Evolutionary conservation across 139 green algal genomes (phyloP).

Genomic region (Chlorella sp.): DNA sequence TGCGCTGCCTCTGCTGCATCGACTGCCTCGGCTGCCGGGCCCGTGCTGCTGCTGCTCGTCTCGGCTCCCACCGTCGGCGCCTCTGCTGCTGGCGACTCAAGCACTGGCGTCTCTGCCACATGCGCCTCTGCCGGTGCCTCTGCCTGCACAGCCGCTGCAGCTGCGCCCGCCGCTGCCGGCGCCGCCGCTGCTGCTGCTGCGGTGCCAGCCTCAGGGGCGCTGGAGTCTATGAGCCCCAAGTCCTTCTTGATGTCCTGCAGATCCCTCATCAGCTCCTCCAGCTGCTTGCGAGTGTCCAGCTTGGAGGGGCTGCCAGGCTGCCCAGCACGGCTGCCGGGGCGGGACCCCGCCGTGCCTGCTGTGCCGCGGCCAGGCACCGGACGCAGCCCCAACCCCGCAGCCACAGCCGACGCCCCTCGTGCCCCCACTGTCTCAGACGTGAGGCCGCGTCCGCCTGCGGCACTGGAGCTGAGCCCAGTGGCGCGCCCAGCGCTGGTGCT

Average conservation of each 20-base stretch:
- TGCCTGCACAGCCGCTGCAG: not conserved
- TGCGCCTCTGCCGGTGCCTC: not conserved
- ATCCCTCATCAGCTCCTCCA: constrained; percentile 48
- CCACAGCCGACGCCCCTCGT: not conserved
- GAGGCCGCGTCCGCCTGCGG: not conserved
- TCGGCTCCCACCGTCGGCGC: not conserved
- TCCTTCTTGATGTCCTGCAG: constrained; percentile 45
- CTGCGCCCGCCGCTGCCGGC: not conserved
- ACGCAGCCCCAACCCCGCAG: not conserved
- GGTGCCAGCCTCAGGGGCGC: not conserved
- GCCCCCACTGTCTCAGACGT: not conserved
- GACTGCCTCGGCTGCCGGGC: not conserved
- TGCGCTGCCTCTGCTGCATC: not conserved
- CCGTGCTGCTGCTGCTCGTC: not conserved
- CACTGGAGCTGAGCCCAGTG: not conserved
- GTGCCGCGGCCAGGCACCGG: not conserved
- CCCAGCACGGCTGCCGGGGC: not conserved
- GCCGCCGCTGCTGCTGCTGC: not conserved
- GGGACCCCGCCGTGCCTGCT: not conserved
- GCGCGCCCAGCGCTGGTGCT: not conserved
- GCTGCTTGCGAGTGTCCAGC: constrained; percentile 13
- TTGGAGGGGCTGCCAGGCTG: constrained; percentile 7
- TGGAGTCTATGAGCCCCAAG: not conserved
- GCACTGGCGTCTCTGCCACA: not conserved
- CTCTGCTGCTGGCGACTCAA: not conserved